phyloP scores from a whole-genome alignment of 1,139 yeast species.

The Pichia sp. region DNA sequence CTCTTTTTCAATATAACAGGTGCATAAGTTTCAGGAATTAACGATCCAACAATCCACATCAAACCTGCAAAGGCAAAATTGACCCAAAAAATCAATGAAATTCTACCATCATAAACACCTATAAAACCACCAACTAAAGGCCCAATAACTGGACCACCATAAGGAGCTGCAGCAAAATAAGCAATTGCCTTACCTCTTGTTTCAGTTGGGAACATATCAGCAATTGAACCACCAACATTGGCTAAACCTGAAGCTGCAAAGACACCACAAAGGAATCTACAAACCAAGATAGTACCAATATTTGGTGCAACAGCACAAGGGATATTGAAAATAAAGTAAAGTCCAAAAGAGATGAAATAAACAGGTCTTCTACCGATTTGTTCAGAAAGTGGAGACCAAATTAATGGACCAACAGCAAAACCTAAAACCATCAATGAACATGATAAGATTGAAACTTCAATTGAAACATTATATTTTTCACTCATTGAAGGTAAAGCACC shows the following conservation, averaged over 20 bases:
- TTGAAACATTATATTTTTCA: constrained; percentile 57
- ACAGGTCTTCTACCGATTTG: constrained; percentile 82
- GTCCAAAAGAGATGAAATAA: constrained; percentile 64
- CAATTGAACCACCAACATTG: constrained; percentile 84
- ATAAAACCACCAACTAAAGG: constrained; percentile 88
- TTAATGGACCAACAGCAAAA: constrained; percentile 76
- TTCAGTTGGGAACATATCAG: constrained; percentile 73
- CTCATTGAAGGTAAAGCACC: constrained; percentile 66
- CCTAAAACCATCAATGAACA: constrained; percentile 88
- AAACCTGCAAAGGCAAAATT: constrained; percentile 88
- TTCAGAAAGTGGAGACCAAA: constrained; percentile 89
- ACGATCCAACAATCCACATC: constrained; percentile 57
- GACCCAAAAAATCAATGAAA: constrained; percentile 76
- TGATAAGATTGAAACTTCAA: constrained; percentile 71
- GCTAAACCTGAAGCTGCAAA: constrained; percentile 79
- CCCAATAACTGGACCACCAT: constrained; percentile 87
- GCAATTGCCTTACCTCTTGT: constrained; percentile 88
- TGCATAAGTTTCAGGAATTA: constrained; percentile 84
- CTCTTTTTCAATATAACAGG: constrained; percentile 74
- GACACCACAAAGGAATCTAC: constrained; percentile 83
- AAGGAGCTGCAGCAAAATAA: constrained; percentile 85
- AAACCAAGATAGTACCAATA: constrained; percentile 70
- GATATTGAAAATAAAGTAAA: constrained; percentile 73
- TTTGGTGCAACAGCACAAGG: constrained; percentile 86
- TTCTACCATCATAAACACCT: constrained; percentile 57